Percentiles rank a stretch among this genome's conserved stretches.
Conservation (phyloP, 2,329 filamentous ascomycete species). For the Bertia moriformis region DNA sequence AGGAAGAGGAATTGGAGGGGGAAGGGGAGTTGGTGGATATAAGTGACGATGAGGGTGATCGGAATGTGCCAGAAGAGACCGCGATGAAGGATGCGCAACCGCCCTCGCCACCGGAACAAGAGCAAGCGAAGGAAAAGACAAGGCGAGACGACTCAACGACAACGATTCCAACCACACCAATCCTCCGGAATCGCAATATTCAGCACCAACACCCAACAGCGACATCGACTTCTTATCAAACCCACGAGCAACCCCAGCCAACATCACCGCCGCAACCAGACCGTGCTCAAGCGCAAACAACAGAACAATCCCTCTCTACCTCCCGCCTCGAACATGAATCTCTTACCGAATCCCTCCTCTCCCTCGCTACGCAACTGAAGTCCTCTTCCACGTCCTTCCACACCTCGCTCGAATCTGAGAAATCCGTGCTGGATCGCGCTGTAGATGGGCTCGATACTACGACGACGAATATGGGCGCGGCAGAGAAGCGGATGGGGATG, state of each 20-base stretch:
- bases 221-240: background rate
- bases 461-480: slow-evolving; percentile 43
- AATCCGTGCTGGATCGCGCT: slow-evolving; percentile 41
- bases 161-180: background rate
- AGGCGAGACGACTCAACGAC: background rate
- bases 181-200: slow-evolving; percentile 7
- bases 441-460: slow-evolving; percentile 47
- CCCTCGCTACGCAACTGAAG: slow-evolving; percentile 46
- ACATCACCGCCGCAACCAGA: background rate
- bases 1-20: background rate
- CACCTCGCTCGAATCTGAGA: slow-evolving; percentile 34
- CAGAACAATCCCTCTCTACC: slow-evolving; percentile 36
- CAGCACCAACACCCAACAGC: background rate
- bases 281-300: background rate
- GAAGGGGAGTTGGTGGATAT: background rate
- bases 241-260: background rate
- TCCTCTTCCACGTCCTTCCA: slow-evolving; percentile 39
- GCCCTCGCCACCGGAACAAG: no score
- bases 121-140: no score
- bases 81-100: background rate
- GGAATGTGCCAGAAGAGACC: background rate
- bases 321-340: slow-evolving; percentile 48
- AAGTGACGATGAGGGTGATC: background rate
- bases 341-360: slow-evolving; percentile 44
- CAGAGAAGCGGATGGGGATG: slow-evolving; percentile 46